Evolutionary conservation across 1,284 basidiomycete genomes (phyloP).

Genomic region (Moesziomyces globuligerus): DNA sequence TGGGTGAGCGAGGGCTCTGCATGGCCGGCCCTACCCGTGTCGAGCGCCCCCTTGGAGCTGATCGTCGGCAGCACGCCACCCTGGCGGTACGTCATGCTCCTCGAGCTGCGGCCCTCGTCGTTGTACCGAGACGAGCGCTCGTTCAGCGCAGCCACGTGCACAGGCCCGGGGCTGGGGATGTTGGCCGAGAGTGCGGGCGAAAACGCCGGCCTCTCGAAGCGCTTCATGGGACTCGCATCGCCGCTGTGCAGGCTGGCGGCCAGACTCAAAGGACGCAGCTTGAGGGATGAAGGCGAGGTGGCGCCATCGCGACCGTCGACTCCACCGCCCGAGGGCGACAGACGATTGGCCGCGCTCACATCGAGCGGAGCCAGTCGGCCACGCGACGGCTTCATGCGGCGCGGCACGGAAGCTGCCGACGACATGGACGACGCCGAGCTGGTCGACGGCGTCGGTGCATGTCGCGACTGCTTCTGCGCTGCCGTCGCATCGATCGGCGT

Average conservation of each 20-base stretch:
- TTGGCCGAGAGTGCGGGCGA: slow-evolving; percentile 46
- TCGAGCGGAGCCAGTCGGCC: slow-evolving; percentile 34
- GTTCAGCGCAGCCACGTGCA: slow-evolving; percentile 14
- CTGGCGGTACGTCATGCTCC: slow-evolving; percentile 33
- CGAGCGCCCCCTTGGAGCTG: slow-evolving; percentile 45
- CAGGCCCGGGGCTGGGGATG: slow-evolving; percentile 31
- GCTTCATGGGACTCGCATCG: slow-evolving; percentile 39
- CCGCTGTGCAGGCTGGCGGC: slow-evolving; percentile 31
- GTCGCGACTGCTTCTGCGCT: slow-evolving; percentile 27
- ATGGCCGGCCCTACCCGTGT: slow-evolving; percentile 25
- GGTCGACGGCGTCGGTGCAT: slow-evolving; percentile 23
- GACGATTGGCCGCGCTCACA: slow-evolving; percentile 22
- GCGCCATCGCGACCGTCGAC: slow-evolving; percentile 20
- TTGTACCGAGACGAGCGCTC: slow-evolving; percentile 36
- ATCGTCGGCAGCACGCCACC: slow-evolving; percentile 45
- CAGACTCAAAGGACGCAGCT: slow-evolving; percentile 40
- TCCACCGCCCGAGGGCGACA: slow-evolving; percentile 15
- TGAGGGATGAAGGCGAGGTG: slow-evolving; percentile 35
- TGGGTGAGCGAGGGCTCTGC: slow-evolving; percentile 25
- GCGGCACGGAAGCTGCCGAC: slow-evolving; percentile 21
- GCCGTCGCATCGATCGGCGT: slow-evolving; percentile 30
- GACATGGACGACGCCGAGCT: slow-evolving; percentile 30
- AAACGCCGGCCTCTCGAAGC: slow-evolving; percentile 35
- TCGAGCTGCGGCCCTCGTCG: slow-evolving; percentile 36
- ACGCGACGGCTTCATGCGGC: slow-evolving; percentile 17